Evolutionary conservation across 1,284 basidiomycete genomes (phyloP).

Genomic region (Trametes pubescens): DNA sequence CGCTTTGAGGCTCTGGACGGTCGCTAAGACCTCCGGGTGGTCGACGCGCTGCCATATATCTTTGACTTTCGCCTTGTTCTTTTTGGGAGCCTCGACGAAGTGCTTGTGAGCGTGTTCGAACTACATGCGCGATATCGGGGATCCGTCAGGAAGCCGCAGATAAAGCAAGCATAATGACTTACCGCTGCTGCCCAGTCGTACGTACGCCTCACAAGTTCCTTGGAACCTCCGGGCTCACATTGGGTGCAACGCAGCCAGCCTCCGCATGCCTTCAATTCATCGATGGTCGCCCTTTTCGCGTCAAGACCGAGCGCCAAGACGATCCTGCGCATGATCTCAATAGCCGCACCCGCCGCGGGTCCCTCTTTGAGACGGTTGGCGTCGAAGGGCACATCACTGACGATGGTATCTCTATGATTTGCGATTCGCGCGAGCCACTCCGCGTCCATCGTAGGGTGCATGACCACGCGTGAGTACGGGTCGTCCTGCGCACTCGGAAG

Average conservation of each 20-base stretch:
- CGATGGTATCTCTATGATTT: background rate
- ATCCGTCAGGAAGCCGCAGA: background rate
- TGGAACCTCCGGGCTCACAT: background rate
- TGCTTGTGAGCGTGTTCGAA: background rate
- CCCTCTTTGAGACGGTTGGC: background rate
- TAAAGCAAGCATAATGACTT: background rate
- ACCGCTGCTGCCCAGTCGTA: constrained; percentile 1
- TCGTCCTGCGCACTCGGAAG: background rate
- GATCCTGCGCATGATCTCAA: background rate
- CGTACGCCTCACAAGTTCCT: background rate
- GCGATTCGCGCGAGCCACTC: background rate
- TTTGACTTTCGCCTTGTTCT: too few species aligned
- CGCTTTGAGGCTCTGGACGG: too few species aligned
- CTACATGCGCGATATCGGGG: background rate
- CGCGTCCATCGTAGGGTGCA: background rate
- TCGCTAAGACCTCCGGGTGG: too few species aligned
- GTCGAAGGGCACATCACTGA: background rate
- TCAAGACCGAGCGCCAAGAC: constrained; percentile 1
- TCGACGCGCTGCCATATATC: too few species aligned
- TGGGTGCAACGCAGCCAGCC: background rate
- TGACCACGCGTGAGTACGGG: background rate
- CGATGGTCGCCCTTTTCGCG: background rate
- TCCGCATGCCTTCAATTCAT: background rate
- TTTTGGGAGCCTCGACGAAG: too few species aligned
- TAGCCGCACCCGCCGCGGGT: background rate